Evolutionary conservation across 129 eudicot genomes (phyloP), one percentile per base, ranked within the genome.

Genomic region (Lonicera japonica): DNA sequence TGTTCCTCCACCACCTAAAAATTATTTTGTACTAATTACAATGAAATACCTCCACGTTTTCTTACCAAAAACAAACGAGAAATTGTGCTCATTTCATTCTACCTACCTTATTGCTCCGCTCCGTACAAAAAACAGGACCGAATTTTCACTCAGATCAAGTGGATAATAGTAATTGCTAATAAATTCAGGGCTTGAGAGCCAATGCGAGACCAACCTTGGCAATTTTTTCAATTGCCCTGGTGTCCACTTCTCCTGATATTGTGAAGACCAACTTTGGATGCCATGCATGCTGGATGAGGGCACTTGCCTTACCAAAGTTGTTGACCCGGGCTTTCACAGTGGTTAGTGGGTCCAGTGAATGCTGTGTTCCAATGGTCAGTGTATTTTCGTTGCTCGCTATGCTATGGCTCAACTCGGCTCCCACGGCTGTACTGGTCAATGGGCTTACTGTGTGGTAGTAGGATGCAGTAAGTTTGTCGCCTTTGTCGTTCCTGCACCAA

Each of bases 191-290:
- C 81, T 86, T 89, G 34, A 86, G 74, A 66, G 85, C 88, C 25
- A 89, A 20, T 48, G 91, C 90, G 54, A 89, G 68, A 38, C 95
- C 97, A 52, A 89, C 78, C 76, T 89, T 89, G 6, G 97, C 95
- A 60, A 84, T 89, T 73, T 89, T 89, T 45, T 89, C 97, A 15
- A 86, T 76, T 1, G 95, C 95, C 75, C 77, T 65, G 5, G 91
- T 81, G 80, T 89, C 97, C 61, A 89, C 97, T 66, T 86, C 97
- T 29, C 95, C 97, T 1, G 97, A 89, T n/a, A 89, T 78, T 17
- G 97, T 86, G 73, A 86, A 69, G 54, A 83, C 52, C 11, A 88
- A 83, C 56, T 78, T 89, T 11, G 88, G 95, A 54, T 84, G 86
- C 95, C 91, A 89, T 43, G 78, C 83, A 34, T 89, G 97, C 82